A percentile compares a stretch with the other conserved stretches of the same genome.
Conservation (phyloP, 2,329 filamentous ascomycete species). For the Gnomoniopsis sp. region DNA sequence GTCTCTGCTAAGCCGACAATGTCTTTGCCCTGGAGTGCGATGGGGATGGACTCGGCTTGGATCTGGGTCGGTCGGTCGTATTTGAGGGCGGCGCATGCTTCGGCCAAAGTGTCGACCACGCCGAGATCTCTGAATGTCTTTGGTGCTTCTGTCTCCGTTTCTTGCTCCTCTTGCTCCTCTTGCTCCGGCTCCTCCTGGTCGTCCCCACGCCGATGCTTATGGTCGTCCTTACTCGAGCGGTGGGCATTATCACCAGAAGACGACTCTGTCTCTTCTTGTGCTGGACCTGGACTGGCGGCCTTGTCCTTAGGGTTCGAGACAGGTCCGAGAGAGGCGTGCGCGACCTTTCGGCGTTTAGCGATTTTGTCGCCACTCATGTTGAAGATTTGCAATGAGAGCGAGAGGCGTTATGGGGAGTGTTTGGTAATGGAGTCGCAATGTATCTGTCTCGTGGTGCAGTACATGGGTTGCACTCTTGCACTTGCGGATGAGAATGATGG, state of each 20-base stretch:
- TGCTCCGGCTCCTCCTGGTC: slow-evolving; percentile 19
- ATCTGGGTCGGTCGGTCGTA: slow-evolving; percentile 89
- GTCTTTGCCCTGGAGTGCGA: slow-evolving; percentile 73
- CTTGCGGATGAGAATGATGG: background rate
- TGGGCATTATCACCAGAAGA: slow-evolving; percentile 20
- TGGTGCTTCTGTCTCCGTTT: background rate
- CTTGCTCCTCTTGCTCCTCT: slow-evolving; percentile 22
- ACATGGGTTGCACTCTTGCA: too few relatives aligned
- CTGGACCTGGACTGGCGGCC: background rate
- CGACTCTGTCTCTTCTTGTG: slow-evolving; percentile 11
- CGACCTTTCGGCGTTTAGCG: slow-evolving; percentile 40
- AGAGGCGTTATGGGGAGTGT: background rate
- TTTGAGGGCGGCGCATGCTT: slow-evolving; percentile 77
- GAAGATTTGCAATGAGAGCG: background rate
- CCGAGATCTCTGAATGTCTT: slow-evolving; percentile 72
- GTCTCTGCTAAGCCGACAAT: slow-evolving; percentile 94
- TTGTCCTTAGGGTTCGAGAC: slow-evolving; percentile 13
- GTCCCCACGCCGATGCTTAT: slow-evolving; percentile 13
- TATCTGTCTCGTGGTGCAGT: background rate
- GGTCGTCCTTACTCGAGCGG: slow-evolving; percentile 10
- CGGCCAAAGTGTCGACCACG: slow-evolving; percentile 81
- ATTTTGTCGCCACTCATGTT: slow-evolving; percentile 15
- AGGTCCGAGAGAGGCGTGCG: slow-evolving; percentile 23
- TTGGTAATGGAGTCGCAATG: background rate
- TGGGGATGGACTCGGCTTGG: slow-evolving; percentile 78